Evolutionary conservation across 75 land plant species (phyloP), one percentile per base, ranked within the genome.

Genomic region (Azolla pinnata): DNA sequence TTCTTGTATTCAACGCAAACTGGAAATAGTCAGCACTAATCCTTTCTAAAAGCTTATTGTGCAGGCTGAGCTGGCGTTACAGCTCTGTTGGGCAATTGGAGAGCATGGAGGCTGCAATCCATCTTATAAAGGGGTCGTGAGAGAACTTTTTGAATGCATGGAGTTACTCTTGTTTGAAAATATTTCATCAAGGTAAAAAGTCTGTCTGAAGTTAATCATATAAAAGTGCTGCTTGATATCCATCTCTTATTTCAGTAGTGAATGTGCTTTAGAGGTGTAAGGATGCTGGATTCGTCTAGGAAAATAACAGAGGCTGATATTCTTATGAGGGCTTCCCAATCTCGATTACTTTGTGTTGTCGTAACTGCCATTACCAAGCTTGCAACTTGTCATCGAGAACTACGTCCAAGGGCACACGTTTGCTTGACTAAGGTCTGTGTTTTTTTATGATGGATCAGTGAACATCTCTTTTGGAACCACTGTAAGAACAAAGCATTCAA

Each of bases 31-130:
- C n/a, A n/a, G n/a, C n/a, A n/a, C n/a, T n/a, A n/a, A n/a, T n/a
- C n/a, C n/a, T n/a, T n/a, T n/a, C n/a, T n/a, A n/a, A n/a, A n/a
- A n/a, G n/a, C n/a, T n/a, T n/a, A n/a, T n/a, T n/a, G n/a, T 56
- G 59, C 75, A 90, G 97, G 75, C 76, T 31, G 97, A 91, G 63
- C 74, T 91, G 33, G 97, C 97, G 53, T 61, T 91, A 28, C 93
- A 91, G 48, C 73, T 91, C 54, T 91, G 97, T 70, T 91, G 97
- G 97, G 97, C 97, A 40, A 78, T 91, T 56, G 97, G 97, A 29
- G 97, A 91, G 63, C 76, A 87, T 74, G 97, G 97, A 32, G 97
- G 89, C 45, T 93, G 97, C 35, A 89, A 95, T 21, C 40, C 29
- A 55, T 67, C 83, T 31, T 68, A 81, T 78, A 82, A 82, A 63